Base-by-base conservation (phyloP, 1,139 yeast species). In the Debaryomycetaceae sp. region DNA sequence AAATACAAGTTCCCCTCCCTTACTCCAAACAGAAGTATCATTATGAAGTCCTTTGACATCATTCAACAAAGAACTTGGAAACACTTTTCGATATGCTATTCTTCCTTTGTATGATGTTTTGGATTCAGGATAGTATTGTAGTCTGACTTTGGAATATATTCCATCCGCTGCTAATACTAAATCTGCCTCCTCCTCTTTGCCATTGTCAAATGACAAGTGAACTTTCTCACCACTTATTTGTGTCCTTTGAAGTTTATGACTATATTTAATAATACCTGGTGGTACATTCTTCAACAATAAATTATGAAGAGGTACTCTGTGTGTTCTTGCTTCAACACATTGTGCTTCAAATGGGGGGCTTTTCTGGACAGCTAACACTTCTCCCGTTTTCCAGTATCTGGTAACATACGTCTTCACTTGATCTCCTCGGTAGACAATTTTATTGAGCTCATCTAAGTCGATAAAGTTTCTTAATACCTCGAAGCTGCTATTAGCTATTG, bases 291-390 rank as follows among this genome's bases (percentile, higher is more conserved):
- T 37, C 24, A 34, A 52, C 36, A 61, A 49, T 6, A 57, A 47
- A 14, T 38, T 38, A 14, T 38, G 40, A 14, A 38, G 24, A 11
- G 40, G 40, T 5, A 38, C 22, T 5, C 49, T 40, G 46, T 61
- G 66, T 30, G 61, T 58, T 51, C 54, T 60, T 24, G 55, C 45
- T 24, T 53, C 53, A 63, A 7, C 59, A 65, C 20, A 59, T 50
- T 30, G 47, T 9, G 6, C 31, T 9, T 27, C 36, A 7, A 27
- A 27, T n/a, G 40, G 23, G 47, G 46, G 52, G 54, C 7, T 37
- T 48, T 17, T 53, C 53, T 5, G 42, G 48, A 4, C 23, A 24
- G 27, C 27, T n/a, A 38, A 38, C 3, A 48, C 41, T 6, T 45
- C 49, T 1, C 60, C 60, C 17, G 51, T 46, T 4, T 39, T 41